phyloP scores from a whole-genome alignment of 257 asterid genomes.

The Solanum infundibuliforme region DNA sequence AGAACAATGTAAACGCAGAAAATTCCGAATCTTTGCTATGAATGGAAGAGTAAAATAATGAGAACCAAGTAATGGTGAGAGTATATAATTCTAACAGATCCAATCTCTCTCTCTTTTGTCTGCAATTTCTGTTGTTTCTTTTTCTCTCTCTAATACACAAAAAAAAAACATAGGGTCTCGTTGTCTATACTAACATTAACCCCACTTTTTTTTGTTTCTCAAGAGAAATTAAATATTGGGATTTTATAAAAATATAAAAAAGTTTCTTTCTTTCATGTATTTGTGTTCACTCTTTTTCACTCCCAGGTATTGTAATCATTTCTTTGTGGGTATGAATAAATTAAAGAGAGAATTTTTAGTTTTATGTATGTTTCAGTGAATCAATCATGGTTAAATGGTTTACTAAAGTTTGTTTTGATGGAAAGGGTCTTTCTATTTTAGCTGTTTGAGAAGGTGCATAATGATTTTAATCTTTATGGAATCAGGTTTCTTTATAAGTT shows the following conservation, averaged over 20 bases:
- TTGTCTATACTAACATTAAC: background rate
- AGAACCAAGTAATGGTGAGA: background rate
- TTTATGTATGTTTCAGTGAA: background rate
- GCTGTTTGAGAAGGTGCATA: background rate
- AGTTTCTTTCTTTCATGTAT: background rate
- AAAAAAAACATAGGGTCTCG: background rate
- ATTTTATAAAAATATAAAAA: background rate
- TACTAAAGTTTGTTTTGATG: background rate
- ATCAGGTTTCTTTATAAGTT: too few relatives aligned
- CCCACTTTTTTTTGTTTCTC: background rate
- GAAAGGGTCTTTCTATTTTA: background rate
- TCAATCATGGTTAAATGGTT: background rate
- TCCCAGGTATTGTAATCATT: background rate
- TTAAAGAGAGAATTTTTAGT: background rate
- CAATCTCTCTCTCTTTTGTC: background rate
- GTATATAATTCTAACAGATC: constrained; percentile 11
- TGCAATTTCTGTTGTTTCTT: background rate
- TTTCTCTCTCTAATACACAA: background rate
- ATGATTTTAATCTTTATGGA: background rate
- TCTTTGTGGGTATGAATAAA: background rate
- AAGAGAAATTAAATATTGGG: background rate
- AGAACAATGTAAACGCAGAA: background rate
- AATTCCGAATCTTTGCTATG: constrained; percentile 1
- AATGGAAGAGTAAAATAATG: background rate
- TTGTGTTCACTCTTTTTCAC: background rate